phyloP scores from a whole-genome alignment of 2,329 filamentous ascomycete genomes.

The Amylocarpus encephaloides region DNA sequence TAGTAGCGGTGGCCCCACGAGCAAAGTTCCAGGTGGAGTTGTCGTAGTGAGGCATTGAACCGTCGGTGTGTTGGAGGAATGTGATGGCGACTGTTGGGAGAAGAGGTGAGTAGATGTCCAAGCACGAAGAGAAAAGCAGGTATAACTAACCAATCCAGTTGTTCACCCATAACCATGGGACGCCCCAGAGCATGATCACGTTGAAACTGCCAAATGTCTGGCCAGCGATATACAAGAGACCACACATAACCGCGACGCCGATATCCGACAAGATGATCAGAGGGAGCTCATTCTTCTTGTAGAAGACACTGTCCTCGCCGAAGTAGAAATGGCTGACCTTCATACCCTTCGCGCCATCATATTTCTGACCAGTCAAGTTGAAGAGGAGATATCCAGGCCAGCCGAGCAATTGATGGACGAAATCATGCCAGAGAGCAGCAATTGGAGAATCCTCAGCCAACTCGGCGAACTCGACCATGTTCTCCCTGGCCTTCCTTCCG shows the following conservation, averaged over 20 bases:
- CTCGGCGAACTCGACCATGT: constrained; percentile 40
- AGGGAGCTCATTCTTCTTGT: constrained; percentile 49
- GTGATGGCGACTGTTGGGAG: constrained; percentile 57
- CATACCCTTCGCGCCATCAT: constrained; percentile 26
- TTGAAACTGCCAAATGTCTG: constrained; percentile 50
- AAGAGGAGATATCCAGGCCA: constrained; percentile 59
- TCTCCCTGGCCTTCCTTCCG: constrained; percentile 24
- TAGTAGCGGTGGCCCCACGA: constrained; percentile 54
- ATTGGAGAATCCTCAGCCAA: constrained; percentile 59
- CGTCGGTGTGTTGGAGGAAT: constrained; percentile 66
- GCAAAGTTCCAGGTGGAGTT: constrained; percentile 55
- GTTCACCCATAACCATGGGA: constrained; percentile 65
- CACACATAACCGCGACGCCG: constrained; percentile 47
- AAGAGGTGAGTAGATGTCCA: background rate
- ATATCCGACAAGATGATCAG: constrained; percentile 55
- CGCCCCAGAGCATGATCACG: constrained; percentile 51
- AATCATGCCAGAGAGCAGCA: constrained; percentile 45
- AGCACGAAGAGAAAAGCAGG: background rate
- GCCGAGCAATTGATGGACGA: constrained; percentile 57
- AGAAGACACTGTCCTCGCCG: constrained; percentile 54
- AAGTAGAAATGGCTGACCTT: constrained; percentile 44
- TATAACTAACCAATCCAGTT: constrained; percentile 56
- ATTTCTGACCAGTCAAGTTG: constrained; percentile 39
- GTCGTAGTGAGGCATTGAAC: constrained; percentile 50
- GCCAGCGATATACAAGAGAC: constrained; percentile 45